Evolutionary conservation across 1,284 basidiomycete species (phyloP), one percentile per base, ranked within the genome.

Genomic region (Austroboletus niveus): DNA sequence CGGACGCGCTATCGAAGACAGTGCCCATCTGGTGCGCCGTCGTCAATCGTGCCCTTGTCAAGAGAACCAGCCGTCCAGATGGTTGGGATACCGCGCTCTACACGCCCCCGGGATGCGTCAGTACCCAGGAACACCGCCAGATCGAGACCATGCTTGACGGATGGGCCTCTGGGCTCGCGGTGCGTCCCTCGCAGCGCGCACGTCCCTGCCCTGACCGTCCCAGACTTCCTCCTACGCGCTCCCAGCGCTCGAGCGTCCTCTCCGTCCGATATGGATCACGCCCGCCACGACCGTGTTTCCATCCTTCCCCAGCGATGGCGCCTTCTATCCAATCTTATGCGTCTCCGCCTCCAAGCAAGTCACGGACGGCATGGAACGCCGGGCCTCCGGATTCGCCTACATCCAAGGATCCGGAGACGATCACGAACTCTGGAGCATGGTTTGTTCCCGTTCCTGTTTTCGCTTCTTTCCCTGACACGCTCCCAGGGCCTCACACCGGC

Each of bases 1-100:
- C 96, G 0, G 96, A 99, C 62, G 94, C 95, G 0, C 75, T 98
- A 0, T 91, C 91, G 6, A 98, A 98, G 69, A 98, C 96, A 0
- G 80, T 98, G 0, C 94, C 96, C 0, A 91, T 95, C 43, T 99
- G 96, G 96, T 98, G 96, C 67, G 78, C 91, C 2, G 92, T 96
- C 3, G 76, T 98, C 58, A 98, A 98, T 63, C 77, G 82, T 8
- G 92, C 92, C 1, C 60, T 87, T 14, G 52, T 61, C 65, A 44
- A 70, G 66, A 43, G 72, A 58, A 27, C 42, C 36, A 8, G 17
- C 24, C 58, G 65, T 27, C 52, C 62, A 8, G 54, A 51, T 1
- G 48, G 63, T 4, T 87, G 84, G 84, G 76, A 85, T 53, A 68
- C 59, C 0, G 60, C 65, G 1, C 72, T 94, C 4, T 85, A 85